Percentiles rank a stretch among this genome's conserved stretches.
These are phyloP conservation scores for Byssochlamys sp. DNA, from an alignment of 2,329 filamentous ascomycete genomes.

Conservation along the genomic window DNA sequence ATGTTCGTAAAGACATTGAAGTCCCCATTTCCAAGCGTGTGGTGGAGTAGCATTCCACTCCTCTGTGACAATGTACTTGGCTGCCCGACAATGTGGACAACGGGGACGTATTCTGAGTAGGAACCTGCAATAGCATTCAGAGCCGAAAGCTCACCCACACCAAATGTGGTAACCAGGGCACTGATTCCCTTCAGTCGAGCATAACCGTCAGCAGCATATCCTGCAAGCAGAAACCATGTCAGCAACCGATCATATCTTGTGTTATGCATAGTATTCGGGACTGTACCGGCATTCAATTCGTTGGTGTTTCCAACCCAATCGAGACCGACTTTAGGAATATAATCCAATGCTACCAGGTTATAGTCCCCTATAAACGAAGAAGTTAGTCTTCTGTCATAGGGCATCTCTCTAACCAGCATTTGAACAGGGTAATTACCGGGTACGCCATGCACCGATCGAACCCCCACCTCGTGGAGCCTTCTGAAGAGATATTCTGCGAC, in stretches of 20 bases:
- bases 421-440: conserved; percentile 40
- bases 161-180: conserved; percentile 63
- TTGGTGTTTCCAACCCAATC: conserved; percentile 54
- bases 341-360: conserved; percentile 55
- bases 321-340: conserved; percentile 45
- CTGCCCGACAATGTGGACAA: conserved; percentile 53
- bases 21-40: conserved; percentile 57
- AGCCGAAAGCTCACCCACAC: conserved; percentile 59
- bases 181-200: conserved; percentile 60
- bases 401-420: neutral
- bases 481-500: conserved; percentile 42
- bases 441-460: conserved; percentile 43
- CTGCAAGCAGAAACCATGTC: conserved; percentile 18
- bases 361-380: conserved; percentile 44
- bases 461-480: conserved; percentile 40
- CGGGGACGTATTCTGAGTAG: conserved; percentile 61
- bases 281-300: conserved; percentile 48
- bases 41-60: conserved; percentile 45
- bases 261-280: neutral
- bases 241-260: neutral
- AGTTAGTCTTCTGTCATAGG: neutral
- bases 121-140: conserved; percentile 66
- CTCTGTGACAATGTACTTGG: conserved; percentile 39
- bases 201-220: conserved; percentile 67
- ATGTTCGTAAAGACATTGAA: conserved; percentile 44